Base-by-base conservation (phyloP, 192 early-diverging fungal species). In the Umbelopsis isabellina region DNA sequence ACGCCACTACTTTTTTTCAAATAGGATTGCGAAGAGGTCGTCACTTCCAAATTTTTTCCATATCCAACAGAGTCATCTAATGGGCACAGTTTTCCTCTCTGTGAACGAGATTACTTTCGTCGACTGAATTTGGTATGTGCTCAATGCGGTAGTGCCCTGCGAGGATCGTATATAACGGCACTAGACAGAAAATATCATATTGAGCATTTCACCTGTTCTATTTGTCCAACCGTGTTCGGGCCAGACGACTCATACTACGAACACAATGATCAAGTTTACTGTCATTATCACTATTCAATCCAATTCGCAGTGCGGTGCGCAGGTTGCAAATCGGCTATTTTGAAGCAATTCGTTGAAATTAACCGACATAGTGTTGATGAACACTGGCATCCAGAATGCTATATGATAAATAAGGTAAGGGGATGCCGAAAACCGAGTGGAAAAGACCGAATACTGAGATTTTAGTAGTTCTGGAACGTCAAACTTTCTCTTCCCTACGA, bases 311-410 rank as follows among this genome's bases (percentile, higher is more conserved):
- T 91, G 65, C 93, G 92, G 67, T 99, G 98, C 78, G 90, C 94
- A 22, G 97, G 98, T 20, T 99, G 98, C 75, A 84, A 92, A 73
- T 93, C 92, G 37, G 93, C 95, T 27, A 97, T 99, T 55, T 81
- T 99, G 72, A 94, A 96, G 82, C 95, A 95, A 77, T 99, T 96
- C 86, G 88, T 99, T 68, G 95, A 99, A 78, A 93, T 97, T 73
- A 92, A 86, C 71, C 82, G 91, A 47, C 91, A 91, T 50, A 85
- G 75, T 49, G 67, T 86, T 37, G 84, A 88, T 55, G 94, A 97
- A 78, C 95, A 97, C 75, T 99, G 98, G 98, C 98, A 99, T 80
- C 97, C 97, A 12, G 94, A 97, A 75, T 99, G 98, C 80, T 99
- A 99, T 80, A 98, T 98, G 98, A 97, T 99, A 55, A 94, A 95